Evolutionary conservation across 2,329 filamentous ascomycete genomes (phyloP), one percentile per base, ranked within the genome.

Genomic region (Scopulariopsis brevicaulis): DNA sequence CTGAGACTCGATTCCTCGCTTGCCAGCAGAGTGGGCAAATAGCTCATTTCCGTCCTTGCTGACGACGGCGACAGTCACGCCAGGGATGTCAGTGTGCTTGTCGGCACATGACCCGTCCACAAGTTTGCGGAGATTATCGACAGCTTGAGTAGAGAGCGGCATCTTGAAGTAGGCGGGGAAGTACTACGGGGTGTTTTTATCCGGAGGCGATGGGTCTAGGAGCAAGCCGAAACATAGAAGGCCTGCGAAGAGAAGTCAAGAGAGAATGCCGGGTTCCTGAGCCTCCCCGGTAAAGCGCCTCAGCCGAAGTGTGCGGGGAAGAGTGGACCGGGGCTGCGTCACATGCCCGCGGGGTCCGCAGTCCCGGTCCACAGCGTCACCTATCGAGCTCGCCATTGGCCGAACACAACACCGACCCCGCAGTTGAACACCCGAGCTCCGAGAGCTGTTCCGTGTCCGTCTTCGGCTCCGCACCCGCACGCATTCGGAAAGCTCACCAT

Each of bases 11-110:
- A 73, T 53, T 0, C 79, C 80, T 2, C 73, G 69, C 20, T 71
- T 75, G 1, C 80, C 81, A 0, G 76, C 68, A 0, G 78, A 69
- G 62, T 82, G 71, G 2, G 71, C 70, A 61, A 80, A 76, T 0
- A 77, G 65, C 10, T 78, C 75, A 2, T 73, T 66, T 22, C 78
- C 79, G 60, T 72, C 64, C 56, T 72, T 76, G 61, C 69, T 74
- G n/a, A 82, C 68, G 3, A 79, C 70, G 2, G 77, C 70, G 5
- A 78, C 71, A 0, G 73, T 70, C 0, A 70, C 65, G 1, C 77
- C 77, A 0, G 77, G 77, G 46, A 81, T 52, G 3, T 34, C 57
- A 12, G 35, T 28, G 10, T 22, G 32, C 1, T n/a, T 22, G 52
- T 52, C 57, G 35, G 54, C 54, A n/a, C 35, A 46, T 14, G 35